Evolutionary conservation across 2,329 filamentous ascomycete species (phyloP).

Genomic region (Fusarium sp.): DNA sequence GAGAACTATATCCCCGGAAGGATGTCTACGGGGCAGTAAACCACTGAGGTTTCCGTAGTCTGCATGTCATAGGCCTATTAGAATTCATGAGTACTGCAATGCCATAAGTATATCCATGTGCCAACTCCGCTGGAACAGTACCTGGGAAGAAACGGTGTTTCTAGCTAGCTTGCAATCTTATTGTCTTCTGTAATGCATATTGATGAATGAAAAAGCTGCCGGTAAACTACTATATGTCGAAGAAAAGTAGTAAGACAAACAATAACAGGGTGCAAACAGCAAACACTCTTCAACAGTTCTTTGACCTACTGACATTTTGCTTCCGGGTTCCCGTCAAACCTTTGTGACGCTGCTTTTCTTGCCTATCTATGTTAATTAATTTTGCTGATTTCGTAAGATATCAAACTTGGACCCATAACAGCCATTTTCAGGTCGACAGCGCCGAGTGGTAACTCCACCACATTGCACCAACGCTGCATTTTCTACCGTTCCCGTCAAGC

Average conservation of each 20-base stretch:
- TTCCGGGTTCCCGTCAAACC: background rate
- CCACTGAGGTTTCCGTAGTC: background rate
- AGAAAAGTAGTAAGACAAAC: background rate
- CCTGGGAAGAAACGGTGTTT: background rate
- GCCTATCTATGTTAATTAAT: background rate
- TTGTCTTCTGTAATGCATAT: background rate
- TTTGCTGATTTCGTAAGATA: background rate
- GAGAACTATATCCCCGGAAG: background rate
- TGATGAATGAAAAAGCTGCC: background rate
- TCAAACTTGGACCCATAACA: background rate
- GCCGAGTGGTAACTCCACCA: background rate
- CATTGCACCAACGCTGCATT: background rate
- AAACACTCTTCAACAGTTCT: constrained; percentile 13
- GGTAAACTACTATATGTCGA: background rate
- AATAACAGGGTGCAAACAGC: background rate
- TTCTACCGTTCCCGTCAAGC: background rate
- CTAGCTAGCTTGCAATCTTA: background rate
- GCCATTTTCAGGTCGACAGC: background rate
- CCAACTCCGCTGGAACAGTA: background rate
- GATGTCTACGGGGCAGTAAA: background rate
- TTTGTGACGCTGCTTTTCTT: background rate
- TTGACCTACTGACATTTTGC: background rate
- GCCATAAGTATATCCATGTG: background rate
- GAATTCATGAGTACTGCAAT: background rate
- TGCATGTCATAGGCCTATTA: background rate